Evolutionary conservation across 257 asterid species (phyloP).

Genomic region (Forsythia suspensa): DNA sequence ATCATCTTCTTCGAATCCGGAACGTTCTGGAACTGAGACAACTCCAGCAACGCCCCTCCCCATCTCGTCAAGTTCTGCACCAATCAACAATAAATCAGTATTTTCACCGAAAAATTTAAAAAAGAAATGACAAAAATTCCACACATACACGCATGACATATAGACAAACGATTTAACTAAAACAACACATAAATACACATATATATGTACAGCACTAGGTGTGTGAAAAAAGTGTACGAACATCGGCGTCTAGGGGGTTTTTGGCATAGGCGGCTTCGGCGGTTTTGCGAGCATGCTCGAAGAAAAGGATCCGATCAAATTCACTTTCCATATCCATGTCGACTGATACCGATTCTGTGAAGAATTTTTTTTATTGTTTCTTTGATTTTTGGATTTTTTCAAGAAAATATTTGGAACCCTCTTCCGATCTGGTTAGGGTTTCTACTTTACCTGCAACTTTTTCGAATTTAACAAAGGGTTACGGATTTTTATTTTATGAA

Average conservation of each 20-base stretch:
- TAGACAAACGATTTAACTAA: neutral
- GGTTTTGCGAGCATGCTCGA: slow-evolving; percentile 19
- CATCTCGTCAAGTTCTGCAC: slow-evolving; percentile 47
- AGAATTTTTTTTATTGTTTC: neutral
- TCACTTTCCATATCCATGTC: slow-evolving; percentile 13
- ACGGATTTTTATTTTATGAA: neutral
- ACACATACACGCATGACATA: neutral
- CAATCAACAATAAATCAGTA: neutral
- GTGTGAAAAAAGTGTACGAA: neutral
- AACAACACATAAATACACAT: neutral
- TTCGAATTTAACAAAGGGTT: neutral
- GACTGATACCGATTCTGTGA: neutral
- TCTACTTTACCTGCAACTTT: neutral
- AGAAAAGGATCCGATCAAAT: slow-evolving; percentile 12
- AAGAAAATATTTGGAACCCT: neutral
- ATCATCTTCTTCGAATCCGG: slow-evolving; percentile 38
- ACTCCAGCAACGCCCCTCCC: slow-evolving; percentile 49
- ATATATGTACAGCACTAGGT: neutral
- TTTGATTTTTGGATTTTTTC: neutral
- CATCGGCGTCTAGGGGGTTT: slow-evolving; percentile 15
- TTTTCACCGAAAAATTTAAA: neutral
- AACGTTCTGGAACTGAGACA: slow-evolving; percentile 43
- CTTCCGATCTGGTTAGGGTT: neutral
- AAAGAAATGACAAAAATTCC: neutral
- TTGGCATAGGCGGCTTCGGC: slow-evolving; percentile 18